Conservation (phyloP, 805 yeast genomes). For the Myxozyma sirexii region DNA sequence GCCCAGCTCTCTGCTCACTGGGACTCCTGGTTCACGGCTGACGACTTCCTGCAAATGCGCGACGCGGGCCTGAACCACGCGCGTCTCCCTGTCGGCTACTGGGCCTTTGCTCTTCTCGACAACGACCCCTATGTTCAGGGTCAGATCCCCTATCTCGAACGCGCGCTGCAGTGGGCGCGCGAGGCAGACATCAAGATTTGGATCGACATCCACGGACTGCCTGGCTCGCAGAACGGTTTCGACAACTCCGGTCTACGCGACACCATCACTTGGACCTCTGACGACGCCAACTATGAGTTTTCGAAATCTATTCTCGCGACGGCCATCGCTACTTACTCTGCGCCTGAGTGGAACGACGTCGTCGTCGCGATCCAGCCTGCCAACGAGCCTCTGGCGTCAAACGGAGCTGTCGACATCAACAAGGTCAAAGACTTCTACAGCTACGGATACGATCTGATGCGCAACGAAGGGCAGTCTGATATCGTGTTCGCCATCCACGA, state of each 20-base stretch:
- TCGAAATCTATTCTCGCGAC: conserved; percentile 58
- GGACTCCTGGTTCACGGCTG: conserved; percentile 64
- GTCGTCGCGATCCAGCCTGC: conserved; percentile 80
- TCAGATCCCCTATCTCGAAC: conserved; percentile 68
- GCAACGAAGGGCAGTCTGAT: conserved; percentile 53
- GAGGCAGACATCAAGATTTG: conserved; percentile 69
- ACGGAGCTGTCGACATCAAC: conserved; percentile 53
- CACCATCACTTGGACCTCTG: conserved; percentile 54
- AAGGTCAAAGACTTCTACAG: conserved; percentile 59
- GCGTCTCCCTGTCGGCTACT: conserved; percentile 70
- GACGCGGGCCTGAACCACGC: conserved; percentile 58
- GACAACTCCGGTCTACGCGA: conserved; percentile 72
- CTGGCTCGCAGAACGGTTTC: conserved; percentile 93
- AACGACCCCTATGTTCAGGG: conserved; percentile 66
- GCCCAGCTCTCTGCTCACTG: conserved; percentile 61
- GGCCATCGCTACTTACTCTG: conserved; percentile 66
- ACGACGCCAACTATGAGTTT: conserved; percentile 50
- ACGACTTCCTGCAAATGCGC: conserved; percentile 59
- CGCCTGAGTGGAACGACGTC: conserved; percentile 61
- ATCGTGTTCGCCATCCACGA: conserved; percentile 67
- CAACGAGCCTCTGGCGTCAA: conserved; percentile 84
- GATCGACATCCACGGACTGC: conserved; percentile 92
- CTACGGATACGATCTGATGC: conserved; percentile 64
- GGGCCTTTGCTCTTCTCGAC: conserved; percentile 56
- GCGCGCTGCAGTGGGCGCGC: conserved; percentile 77